phyloP scores from a whole-genome alignment of 2,329 filamentous ascomycete species.

The Emydomyces testavorans region DNA sequence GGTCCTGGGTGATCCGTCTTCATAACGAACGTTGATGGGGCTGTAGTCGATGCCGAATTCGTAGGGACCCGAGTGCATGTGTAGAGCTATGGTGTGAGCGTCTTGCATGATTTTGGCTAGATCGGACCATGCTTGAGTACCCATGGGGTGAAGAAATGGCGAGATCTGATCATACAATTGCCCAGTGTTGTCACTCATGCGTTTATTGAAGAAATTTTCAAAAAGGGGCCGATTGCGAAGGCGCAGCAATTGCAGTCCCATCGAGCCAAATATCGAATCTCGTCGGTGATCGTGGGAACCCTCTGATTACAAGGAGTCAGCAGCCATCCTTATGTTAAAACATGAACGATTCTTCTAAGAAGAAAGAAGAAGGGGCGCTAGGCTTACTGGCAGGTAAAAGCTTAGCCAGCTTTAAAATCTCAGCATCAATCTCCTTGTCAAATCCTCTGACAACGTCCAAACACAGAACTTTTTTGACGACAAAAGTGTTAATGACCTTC shows the following conservation, averaged over 20 bases:
- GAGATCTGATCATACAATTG: constrained; percentile 20
- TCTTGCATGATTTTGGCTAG: constrained; percentile 21
- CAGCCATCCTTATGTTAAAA: neutral
- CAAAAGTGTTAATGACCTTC: constrained; percentile 23
- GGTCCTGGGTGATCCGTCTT: constrained; percentile 11
- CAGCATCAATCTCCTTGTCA: constrained; percentile 12
- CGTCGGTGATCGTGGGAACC: constrained; percentile 14
- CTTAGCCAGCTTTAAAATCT: constrained; percentile 17
- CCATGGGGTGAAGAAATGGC: constrained; percentile 18
- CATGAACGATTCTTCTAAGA: neutral
- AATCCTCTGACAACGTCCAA: constrained; percentile 21
- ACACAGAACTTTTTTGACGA: constrained; percentile 19
- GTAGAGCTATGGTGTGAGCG: constrained; percentile 21
- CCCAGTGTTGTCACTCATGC: constrained; percentile 16
- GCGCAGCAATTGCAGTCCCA: constrained; percentile 18
- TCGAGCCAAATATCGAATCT: constrained; percentile 17
- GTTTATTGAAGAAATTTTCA: constrained; percentile 18
- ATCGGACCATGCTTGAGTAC: constrained; percentile 17
- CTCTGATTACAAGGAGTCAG: neutral
- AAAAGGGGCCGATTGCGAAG: constrained; percentile 20
- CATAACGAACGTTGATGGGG: constrained; percentile 17
- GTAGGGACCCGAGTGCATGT: constrained; percentile 22
- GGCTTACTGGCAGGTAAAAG: constrained; percentile 18
- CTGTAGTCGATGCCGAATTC: constrained; percentile 17
- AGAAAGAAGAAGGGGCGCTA: neutral